Percentiles rank a stretch among this genome's conserved stretches.
Evolutionary conservation across 2,329 filamentous ascomycete species (phyloP).

Genomic region (Monosporascus sp.): DNA sequence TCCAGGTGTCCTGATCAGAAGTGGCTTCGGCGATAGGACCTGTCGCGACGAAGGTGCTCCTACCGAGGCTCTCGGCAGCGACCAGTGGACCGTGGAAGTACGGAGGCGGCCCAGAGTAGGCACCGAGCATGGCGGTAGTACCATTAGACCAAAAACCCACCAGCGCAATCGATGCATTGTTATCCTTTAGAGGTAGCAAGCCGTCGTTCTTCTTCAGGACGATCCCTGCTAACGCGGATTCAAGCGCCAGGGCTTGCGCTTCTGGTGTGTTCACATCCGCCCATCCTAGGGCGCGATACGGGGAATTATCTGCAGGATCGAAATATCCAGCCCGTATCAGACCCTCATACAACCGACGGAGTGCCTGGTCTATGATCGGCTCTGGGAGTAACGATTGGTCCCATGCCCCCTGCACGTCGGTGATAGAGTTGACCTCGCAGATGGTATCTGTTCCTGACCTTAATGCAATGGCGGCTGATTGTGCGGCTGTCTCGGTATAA

Average conservation of each 20-base stretch:
- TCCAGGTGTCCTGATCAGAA: conserved; percentile 28
- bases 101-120: conserved; percentile 45
- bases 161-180: conserved; percentile 16
- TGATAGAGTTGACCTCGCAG: conserved; percentile 22
- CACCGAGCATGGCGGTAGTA: conserved; percentile 14
- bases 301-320: conserved; percentile 16
- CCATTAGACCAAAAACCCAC: conserved; percentile 20
- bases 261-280: conserved; percentile 21
- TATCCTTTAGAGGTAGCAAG: conserved; percentile 13
- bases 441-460: conserved; percentile 32
- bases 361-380: conserved; percentile 22
- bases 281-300: conserved; percentile 19
- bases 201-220: conserved; percentile 25
- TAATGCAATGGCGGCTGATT: conserved; percentile 29
- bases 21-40: conserved; percentile 23
- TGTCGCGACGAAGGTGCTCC: conserved; percentile 38
- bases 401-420: conserved; percentile 25
- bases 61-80: conserved; percentile 42
- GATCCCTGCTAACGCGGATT: conserved; percentile 20
- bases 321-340: conserved; percentile 29
- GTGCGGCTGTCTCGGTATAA: conserved; percentile 29
- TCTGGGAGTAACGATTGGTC: conserved; percentile 23
- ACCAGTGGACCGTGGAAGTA: conserved; percentile 48
- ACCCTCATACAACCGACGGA: conserved; percentile 27
- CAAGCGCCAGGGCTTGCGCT: conserved; percentile 17